Conservation (phyloP, 306 rosid genomes). For the Prosopis cineraria region DNA sequence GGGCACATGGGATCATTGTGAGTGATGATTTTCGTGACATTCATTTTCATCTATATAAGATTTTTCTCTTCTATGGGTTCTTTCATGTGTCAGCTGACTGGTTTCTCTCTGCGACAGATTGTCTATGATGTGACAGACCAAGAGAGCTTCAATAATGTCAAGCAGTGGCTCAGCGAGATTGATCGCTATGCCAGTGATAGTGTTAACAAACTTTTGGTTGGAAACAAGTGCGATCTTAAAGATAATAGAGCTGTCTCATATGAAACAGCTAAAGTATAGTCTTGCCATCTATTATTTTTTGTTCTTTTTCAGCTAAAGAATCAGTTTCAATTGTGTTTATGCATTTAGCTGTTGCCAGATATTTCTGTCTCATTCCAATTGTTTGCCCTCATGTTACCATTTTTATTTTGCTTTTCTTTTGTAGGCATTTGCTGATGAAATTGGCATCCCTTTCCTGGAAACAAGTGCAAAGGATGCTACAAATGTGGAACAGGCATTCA, state of each 20-base stretch:
- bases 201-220: slow-evolving; percentile 63
- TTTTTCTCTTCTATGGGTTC: slow-evolving; percentile 21
- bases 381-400: slow-evolving; percentile 2
- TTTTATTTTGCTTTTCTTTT: not conserved
- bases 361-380: slow-evolving; percentile 15
- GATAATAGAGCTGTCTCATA: slow-evolving; percentile 54
- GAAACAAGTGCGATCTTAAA: slow-evolving; percentile 62
- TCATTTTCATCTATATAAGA: not conserved
- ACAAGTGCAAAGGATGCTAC: slow-evolving; percentile 62
- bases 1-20: slow-evolving; percentile 67
- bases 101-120: slow-evolving; percentile 44
- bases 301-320: slow-evolving; percentile 7
- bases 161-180: slow-evolving; percentile 66
- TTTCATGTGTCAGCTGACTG: slow-evolving; percentile 20
- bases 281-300: not conserved
- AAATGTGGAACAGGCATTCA: slow-evolving; percentile 60
- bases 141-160: slow-evolving; percentile 61
- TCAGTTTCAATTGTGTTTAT: slow-evolving; percentile 14
- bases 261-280: slow-evolving; percentile 54
- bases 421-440: slow-evolving; percentile 56
- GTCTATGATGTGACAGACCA: slow-evolving; percentile 63
- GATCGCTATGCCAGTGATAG: slow-evolving; percentile 64
- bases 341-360: not conserved
- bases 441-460: slow-evolving; percentile 63
- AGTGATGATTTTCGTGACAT: slow-evolving; percentile 34